phyloP scores from a whole-genome alignment of 441 rosid genomes.

The Eruca vesicaria region DNA sequence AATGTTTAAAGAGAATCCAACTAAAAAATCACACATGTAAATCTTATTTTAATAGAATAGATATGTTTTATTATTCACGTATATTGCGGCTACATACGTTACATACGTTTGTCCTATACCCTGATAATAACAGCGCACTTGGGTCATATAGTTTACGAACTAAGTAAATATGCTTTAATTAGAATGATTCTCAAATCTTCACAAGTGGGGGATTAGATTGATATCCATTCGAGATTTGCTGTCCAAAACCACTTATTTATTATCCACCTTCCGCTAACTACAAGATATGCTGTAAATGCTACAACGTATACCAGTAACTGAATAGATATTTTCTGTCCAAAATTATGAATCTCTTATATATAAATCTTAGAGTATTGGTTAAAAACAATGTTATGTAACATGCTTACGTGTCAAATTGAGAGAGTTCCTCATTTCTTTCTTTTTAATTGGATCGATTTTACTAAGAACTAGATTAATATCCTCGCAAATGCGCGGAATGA shows the following conservation, averaged over 20 bases:
- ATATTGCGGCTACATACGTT: constrained; percentile 8
- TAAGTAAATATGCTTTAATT: neutral
- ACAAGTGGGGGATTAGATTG: neutral
- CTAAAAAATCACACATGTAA: too few relatives aligned
- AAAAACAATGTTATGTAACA: too few relatives aligned
- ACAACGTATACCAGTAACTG: neutral
- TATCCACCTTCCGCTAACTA: neutral
- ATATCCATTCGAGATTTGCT: constrained; percentile 25
- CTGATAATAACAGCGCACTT: constrained; percentile 10
- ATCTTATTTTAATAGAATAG: too few relatives aligned
- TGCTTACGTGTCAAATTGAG: too few relatives aligned
- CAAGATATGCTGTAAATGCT: neutral
- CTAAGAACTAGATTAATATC: too few relatives aligned
- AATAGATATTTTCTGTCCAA: neutral
- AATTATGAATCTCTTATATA: neutral
- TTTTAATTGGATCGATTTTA: too few relatives aligned
- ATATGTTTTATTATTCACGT: neutral
- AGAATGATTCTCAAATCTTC: constrained; percentile 26
- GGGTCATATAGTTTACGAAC: constrained; percentile 14
- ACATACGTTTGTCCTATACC: constrained; percentile 15
- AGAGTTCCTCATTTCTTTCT: too few relatives aligned
- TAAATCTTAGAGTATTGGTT: too few relatives aligned
- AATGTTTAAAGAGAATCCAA: too few relatives aligned
- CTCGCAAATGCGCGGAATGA: too few relatives aligned
- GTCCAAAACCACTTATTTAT: constrained; percentile 1